Evolutionary conservation across 306 rosid genomes (phyloP).

Genomic region (Coriaria nepalensis): DNA sequence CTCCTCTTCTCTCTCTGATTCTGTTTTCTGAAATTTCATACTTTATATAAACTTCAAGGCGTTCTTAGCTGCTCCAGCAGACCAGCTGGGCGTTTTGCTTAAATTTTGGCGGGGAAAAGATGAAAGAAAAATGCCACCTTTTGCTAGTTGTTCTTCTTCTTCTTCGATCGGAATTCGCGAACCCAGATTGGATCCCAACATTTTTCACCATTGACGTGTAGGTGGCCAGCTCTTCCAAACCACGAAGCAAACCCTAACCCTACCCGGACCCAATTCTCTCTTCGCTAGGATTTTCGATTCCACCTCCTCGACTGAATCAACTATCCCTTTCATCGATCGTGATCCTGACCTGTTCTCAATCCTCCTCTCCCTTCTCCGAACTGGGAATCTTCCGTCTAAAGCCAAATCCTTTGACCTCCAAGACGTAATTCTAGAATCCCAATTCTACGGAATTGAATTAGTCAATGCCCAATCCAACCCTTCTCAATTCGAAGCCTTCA

Average conservation of each 20-base stretch:
- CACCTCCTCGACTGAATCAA: not conserved
- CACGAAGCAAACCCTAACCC: slow-evolving; percentile 64
- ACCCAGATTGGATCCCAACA: slow-evolving; percentile 30
- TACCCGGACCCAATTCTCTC: slow-evolving; percentile 47
- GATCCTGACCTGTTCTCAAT: slow-evolving; percentile 81
- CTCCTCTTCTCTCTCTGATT: no score
- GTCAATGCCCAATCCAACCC: slow-evolving; percentile 57
- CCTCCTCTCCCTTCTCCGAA: slow-evolving; percentile 79
- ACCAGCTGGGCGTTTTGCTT: no score
- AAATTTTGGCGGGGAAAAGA: not conserved
- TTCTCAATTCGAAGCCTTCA: slow-evolving; percentile 69
- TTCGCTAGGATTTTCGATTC: slow-evolving; percentile 35
- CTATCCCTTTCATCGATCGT: slow-evolving; percentile 56
- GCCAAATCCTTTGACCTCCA: slow-evolving; percentile 58
- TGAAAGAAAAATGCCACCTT: slow-evolving; percentile 30
- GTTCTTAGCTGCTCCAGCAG: no score
- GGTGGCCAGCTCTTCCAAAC: slow-evolving; percentile 86
- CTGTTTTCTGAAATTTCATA: no score
- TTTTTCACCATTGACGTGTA: slow-evolving; percentile 62
- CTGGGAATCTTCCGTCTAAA: slow-evolving; percentile 76
- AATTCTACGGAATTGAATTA: slow-evolving; percentile 70
- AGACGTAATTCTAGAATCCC: slow-evolving; percentile 63
- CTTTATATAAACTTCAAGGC: no score
- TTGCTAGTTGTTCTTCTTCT: slow-evolving; percentile 17
- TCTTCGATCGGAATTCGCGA: slow-evolving; percentile 8